Conservation (phyloP, 768 basidiomycete genomes). For the Trametes punicea region DNA sequence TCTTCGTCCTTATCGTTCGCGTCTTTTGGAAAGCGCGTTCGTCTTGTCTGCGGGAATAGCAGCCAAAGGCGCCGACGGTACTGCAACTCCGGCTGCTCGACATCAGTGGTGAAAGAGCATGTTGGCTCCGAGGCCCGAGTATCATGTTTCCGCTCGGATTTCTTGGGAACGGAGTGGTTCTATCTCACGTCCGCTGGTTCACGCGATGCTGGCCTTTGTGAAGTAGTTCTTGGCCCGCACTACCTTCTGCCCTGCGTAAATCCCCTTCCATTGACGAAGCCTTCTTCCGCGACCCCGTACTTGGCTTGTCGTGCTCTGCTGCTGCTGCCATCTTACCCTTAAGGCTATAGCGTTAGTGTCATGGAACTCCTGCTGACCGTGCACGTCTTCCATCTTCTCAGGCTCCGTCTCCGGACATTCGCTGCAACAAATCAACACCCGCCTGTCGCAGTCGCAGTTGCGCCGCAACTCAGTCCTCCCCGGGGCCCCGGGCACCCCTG, state of each 20-base stretch:
- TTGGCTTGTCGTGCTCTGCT: neutral
- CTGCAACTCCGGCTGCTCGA: neutral
- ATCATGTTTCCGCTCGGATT: neutral
- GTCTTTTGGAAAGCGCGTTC: neutral
- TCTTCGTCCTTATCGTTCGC: neutral
- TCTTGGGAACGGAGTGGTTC: neutral
- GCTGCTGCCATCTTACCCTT: neutral
- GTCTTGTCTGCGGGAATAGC: neutral
- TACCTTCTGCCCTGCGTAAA: constrained; percentile 7
- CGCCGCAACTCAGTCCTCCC: constrained; percentile 20
- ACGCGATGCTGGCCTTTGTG: neutral
- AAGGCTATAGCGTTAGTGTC: neutral
- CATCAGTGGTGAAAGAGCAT: neutral
- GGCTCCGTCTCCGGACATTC: constrained; percentile 41
- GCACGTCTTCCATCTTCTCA: neutral
- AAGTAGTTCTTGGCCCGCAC: neutral
- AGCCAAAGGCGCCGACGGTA: neutral
- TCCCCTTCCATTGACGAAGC: constrained; percentile 6
- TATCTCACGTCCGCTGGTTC: neutral
- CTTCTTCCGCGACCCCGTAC: neutral
- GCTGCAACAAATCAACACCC: constrained; percentile 25
- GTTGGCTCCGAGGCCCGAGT: neutral
- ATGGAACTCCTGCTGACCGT: neutral
- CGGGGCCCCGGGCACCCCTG: constrained; percentile 21
- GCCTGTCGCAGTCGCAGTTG: constrained; percentile 14